Percentiles rank a stretch among this genome's conserved stretches.
phyloP scores from a whole-genome alignment of 2,329 filamentous ascomycete genomes.

The Zymoseptoria tritici region DNA sequence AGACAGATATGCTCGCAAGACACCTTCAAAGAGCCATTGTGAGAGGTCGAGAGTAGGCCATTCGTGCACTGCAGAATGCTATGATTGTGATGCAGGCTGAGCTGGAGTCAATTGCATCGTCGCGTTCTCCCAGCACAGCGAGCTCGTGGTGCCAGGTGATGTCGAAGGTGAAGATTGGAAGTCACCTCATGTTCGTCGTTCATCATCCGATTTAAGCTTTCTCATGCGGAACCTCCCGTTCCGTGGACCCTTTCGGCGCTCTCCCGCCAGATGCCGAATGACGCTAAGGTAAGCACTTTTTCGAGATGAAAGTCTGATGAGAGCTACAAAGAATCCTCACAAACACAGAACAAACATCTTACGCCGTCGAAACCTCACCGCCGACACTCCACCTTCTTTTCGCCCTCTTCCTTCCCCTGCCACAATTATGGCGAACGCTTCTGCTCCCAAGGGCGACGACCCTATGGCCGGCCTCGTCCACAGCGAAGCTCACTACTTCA shows the following conservation, averaged over 20 bases:
- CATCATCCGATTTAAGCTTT: neutral
- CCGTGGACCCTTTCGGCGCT: neutral
- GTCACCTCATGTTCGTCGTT: neutral
- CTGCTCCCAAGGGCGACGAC: slow-evolving; percentile 15
- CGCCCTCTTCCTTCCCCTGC: neutral
- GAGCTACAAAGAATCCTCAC: neutral
- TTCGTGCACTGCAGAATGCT: too few relatives aligned
- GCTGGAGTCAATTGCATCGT: too few relatives aligned
- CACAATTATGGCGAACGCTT: slow-evolving; percentile 2
- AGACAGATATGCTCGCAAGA: too few relatives aligned
- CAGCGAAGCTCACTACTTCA: slow-evolving; percentile 98
- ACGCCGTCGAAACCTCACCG: neutral
- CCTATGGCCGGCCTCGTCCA: slow-evolving; percentile 67
- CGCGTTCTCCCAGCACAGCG: too few relatives aligned
- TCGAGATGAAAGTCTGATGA: neutral
- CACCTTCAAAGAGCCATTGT: too few relatives aligned
- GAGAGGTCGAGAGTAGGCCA: too few relatives aligned
- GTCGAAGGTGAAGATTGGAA: neutral
- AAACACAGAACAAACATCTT: neutral
- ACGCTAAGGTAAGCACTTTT: neutral
- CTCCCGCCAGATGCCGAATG: too few relatives aligned
- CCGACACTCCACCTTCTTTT: neutral
- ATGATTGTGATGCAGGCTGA: too few relatives aligned
- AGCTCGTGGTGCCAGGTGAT: neutral
- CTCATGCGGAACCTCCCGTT: neutral